phyloP scores from a whole-genome alignment of 495 filamentous ascomycete genomes.

The Apiosordaria backusii region DNA sequence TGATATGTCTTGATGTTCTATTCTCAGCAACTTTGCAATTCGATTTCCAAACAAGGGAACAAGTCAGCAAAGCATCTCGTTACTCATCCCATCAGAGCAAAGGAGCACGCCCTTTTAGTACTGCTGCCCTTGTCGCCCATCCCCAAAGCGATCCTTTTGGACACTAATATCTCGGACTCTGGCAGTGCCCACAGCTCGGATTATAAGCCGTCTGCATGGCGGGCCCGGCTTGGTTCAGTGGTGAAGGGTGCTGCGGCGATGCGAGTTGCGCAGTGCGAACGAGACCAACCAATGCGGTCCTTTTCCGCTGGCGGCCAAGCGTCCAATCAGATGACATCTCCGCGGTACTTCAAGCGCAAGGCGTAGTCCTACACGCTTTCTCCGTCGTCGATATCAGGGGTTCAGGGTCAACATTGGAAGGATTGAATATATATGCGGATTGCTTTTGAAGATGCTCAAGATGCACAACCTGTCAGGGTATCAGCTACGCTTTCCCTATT shows the following conservation, averaged over 20 bases:
- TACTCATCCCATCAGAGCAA: background rate
- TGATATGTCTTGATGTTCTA: background rate
- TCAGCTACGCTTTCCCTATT: background rate
- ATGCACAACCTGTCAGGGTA: background rate
- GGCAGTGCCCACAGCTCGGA: slow-evolving; percentile 4
- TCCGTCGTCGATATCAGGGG: background rate
- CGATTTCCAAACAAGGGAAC: background rate
- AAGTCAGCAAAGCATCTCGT: background rate
- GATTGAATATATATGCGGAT: background rate
- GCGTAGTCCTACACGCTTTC: background rate
- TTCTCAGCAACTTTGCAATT: background rate
- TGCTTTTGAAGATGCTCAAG: background rate
- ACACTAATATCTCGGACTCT: slow-evolving; percentile 1
- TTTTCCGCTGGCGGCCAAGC: background rate
- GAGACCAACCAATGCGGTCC: background rate
- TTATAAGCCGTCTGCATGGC: background rate
- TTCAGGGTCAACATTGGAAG: background rate
- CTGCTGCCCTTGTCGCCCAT: background rate
- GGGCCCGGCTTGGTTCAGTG: too few relatives aligned
- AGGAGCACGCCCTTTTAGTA: background rate
- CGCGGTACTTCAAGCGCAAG: background rate
- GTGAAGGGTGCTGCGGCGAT: background rate
- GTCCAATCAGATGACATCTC: background rate
- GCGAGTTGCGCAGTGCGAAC: background rate
- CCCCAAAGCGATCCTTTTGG: background rate